These are phyloP conservation scores for Smithsoniella earleae DNA, from an alignment of 163 green algal genomes.

Conservation along the genomic window DNA sequence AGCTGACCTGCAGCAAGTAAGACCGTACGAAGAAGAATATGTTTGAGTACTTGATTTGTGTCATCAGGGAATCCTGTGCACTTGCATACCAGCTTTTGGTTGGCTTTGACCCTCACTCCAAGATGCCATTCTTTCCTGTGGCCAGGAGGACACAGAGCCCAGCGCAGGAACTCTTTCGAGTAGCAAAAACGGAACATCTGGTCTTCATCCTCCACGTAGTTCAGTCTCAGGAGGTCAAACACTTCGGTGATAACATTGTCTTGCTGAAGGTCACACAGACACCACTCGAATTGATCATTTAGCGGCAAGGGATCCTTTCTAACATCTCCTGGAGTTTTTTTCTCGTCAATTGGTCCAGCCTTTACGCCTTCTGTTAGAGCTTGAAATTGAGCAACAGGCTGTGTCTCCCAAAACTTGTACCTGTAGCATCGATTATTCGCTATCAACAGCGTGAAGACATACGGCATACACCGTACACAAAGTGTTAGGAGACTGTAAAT, in stretches of 20 bases:
- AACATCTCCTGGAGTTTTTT: conserved; percentile 69
- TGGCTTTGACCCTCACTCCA: conserved; percentile 69
- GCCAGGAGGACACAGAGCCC: conserved; percentile 82
- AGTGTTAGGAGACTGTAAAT: no score
- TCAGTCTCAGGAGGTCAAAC: conserved; percentile 82
- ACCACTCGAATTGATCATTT: conserved; percentile 76
- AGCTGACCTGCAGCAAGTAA: conserved; percentile 70
- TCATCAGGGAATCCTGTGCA: not conserved
- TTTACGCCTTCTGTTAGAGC: conserved; percentile 36
- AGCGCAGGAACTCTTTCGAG: conserved; percentile 81
- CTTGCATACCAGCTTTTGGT: conserved; percentile 50
- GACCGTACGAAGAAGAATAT: no score
- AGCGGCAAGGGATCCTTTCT: conserved; percentile 65
- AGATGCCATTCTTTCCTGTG: conserved; percentile 75
- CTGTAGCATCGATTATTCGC: no score
- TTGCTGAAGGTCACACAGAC: conserved; percentile 74
- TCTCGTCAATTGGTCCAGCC: conserved; percentile 80
- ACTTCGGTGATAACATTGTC: conserved; percentile 57
- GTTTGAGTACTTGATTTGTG: not conserved
- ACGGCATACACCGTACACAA: no score
- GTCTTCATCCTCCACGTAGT: conserved; percentile 99
- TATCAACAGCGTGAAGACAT: no score
- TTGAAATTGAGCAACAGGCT: conserved; percentile 86
- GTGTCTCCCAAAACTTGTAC: conserved; percentile 95
- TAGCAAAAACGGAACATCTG: conserved; percentile 98